Conservation (phyloP, 225 moss, liverwort and hornwort species). For the Lunularia cruciata region DNA sequence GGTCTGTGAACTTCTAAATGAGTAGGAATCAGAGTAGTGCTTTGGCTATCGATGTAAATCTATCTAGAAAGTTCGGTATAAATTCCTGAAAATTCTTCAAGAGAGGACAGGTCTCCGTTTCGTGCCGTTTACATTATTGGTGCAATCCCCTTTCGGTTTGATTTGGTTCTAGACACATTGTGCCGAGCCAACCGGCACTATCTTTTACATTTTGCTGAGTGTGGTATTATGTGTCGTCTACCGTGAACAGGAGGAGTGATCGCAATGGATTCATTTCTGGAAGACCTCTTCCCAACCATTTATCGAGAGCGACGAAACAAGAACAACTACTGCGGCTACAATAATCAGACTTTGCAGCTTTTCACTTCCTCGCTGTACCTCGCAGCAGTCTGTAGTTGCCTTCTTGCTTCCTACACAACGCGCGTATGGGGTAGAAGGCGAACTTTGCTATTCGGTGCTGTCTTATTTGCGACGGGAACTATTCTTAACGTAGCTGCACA, state of each 20-base stretch:
- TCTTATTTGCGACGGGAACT: not conserved
- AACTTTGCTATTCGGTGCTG: constrained; percentile 7
- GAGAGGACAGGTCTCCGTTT: not conserved
- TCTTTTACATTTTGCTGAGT: not conserved
- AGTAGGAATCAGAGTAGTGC: no score
- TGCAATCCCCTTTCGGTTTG: no score
- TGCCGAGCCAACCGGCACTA: no score
- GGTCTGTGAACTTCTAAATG: no score
- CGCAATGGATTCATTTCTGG: constrained; percentile 19
- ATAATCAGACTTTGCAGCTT: constrained; percentile 11
- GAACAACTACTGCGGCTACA: constrained; percentile 19
- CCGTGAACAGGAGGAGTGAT: constrained; percentile 31
- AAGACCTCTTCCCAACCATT: constrained; percentile 25
- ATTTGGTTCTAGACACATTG: no score
- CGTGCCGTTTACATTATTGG: not conserved
- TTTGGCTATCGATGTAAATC: no score
- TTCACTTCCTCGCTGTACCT: constrained; percentile 23
- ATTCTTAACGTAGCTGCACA: not conserved
- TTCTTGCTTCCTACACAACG: constrained; percentile 8
- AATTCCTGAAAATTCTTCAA: no score
- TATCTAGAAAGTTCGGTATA: no score
- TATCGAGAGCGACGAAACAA: not conserved
- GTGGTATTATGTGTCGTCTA: no score
- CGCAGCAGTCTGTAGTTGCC: not conserved
- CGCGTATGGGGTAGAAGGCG: constrained; percentile 3